Base-by-base conservation (phyloP, 768 basidiomycete species). In the Psilocybe cyanescens region DNA sequence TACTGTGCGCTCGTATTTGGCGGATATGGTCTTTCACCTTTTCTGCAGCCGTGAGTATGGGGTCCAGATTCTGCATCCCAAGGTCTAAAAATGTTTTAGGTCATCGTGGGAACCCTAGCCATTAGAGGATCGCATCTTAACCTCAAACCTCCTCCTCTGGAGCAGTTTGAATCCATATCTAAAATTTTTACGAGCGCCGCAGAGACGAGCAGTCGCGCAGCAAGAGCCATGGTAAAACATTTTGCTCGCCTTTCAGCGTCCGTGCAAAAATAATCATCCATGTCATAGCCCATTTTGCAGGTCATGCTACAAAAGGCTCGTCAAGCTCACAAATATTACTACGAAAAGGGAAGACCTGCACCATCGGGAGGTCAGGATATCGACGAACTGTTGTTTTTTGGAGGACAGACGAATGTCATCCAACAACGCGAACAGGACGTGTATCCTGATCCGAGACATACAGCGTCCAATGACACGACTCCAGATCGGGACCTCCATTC, bases 1-100 rank as follows among this genome's bases (percentile, higher is more conserved):
- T 71, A 7, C 72, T 88, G 9, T 76, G 80, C 52, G 71, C 80
- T 41, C 79, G 86, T 14, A 72, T 89, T 29, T 88, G 85, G 84
- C 76, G 78, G 55, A 80, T 86, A 58, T 89, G 87, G 87, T 78
- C 85, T 1, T 73, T 80, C 50, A 76, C 81, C 1, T 87, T 87
- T 67, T 77, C 81, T 11, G 81, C 87, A 14, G 79, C 84, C 41
- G 85, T 86, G 68, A 70, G 81, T 65, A 11, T 44, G 41, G 4
- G 8, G 8, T 44, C 14, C 1, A 44, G 14, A 14, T 12, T 44
- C 14, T 44, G 14, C n/a, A 44, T 4, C 14, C 41, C 11, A 44
- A 48, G 4, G 4, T 49, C 30, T 48, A 57, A 19, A 35, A 35
- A 31, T 45, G n/a, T 14, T 12, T 30, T 47, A 86, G 85, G 73